Percentiles rank a stretch among this genome's conserved stretches.
Evolutionary conservation across 768 basidiomycete species (phyloP).

Genomic region (Trichaptum fuscoviolaceum): DNA sequence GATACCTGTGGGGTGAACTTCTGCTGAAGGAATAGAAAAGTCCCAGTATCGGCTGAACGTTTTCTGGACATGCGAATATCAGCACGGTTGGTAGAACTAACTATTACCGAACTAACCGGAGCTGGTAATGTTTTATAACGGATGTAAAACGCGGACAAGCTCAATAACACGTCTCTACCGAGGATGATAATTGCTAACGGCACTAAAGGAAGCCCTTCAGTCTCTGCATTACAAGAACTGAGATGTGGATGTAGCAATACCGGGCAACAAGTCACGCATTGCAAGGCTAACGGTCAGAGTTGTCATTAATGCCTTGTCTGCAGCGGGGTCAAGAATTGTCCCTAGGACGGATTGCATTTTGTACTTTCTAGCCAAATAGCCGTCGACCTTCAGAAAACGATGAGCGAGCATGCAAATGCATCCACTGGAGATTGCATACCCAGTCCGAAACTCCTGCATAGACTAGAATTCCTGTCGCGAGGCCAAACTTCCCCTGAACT

Average conservation of each 20-base stretch:
- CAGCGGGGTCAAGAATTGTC: conserved; percentile 93
- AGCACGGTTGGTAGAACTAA: conserved; percentile 7
- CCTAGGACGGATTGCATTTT: conserved; percentile 91
- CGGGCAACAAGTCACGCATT: conserved; percentile 75
- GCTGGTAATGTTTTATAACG: conserved; percentile 84
- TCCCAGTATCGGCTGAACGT: conserved; percentile 94
- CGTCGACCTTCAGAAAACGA: conserved; percentile 63
- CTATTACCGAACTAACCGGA: conserved; percentile 53
- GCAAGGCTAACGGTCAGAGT: conserved; percentile 85
- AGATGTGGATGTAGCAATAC: conserved; percentile 38
- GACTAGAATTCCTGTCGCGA: conserved; percentile 78
- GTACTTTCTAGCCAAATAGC: conserved; percentile 81
- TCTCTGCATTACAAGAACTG: background rate
- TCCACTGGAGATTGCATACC: conserved; percentile 43
- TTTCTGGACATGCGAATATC: conserved; percentile 48
- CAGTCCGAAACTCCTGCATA: conserved; percentile 92
- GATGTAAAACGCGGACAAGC: conserved; percentile 87
- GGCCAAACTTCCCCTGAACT: conserved; percentile 68
- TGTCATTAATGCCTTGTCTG: conserved; percentile 94
- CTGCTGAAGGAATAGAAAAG: conserved; percentile 91
- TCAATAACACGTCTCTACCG: conserved; percentile 83
- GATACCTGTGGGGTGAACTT: conserved; percentile 88
- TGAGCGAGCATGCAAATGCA: conserved; percentile 9
- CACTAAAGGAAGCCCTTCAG: conserved; percentile 40
- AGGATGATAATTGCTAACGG: conserved; percentile 83